Base-by-base conservation (phyloP, 768 basidiomycete species). In the Pisolithus microcarpus region DNA sequence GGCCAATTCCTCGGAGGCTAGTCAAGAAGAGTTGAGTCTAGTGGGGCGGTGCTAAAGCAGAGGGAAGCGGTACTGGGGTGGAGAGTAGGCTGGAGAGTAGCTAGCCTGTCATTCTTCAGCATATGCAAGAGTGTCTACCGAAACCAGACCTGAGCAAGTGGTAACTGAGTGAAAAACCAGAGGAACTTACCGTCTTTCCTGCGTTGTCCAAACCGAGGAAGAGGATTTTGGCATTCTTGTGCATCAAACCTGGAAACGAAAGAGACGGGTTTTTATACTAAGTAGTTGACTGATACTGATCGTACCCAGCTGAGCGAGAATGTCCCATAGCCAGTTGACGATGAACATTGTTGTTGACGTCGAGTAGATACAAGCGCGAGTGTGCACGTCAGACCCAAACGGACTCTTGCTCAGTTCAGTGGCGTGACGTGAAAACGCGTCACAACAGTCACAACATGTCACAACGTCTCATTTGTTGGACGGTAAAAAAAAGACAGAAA, bases 151-250 rank as follows among this genome's bases (percentile, higher is more conserved):
- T 65, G 15, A 56, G 45, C 52, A 18, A 43, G 28, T 18, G 23
- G 31, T 11, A 30, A 38, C 39, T n/a, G 50, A 28, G 37, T 5
- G 36, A 9, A 36, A 52, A 19, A 53, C 26, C 1, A 19, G 34
- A 1, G 62, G 9, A 13, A 19, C 86, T 53, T 56, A 96, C 95
- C 53, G 96, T 98, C 80, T 98, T 99, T 65, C 96, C 95, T 48
- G 96, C 96, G 75, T 98, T 99, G 69, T 98, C 95, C 50, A 98
- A 81, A 56, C 96, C 96, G 48, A 99, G 81, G 84, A 99, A 99
- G 56, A 99, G 81, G 67, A 99, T 96, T 81, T 98, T 99, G 58
- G 96, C 96, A 67, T 96, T 97, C 87, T 99, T 96, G 78, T 93
- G 89, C 73, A 86, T 63, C 61, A 95, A 77, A 58, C 92, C 92